Conservation (phyloP, 495 filamentous ascomycete species). For the Lasiosphaeria hispida region DNA sequence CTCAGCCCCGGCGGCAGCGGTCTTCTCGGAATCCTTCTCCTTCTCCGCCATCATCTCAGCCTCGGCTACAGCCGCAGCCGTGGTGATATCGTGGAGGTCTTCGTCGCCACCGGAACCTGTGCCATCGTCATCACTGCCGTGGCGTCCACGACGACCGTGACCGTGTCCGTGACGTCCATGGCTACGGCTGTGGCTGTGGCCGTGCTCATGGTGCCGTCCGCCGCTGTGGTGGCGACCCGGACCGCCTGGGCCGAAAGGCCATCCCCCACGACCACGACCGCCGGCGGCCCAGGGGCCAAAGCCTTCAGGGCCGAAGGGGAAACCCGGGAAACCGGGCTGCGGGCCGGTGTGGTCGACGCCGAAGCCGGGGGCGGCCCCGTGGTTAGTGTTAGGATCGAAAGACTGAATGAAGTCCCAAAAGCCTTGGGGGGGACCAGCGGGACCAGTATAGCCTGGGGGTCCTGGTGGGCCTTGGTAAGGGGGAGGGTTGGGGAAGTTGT, state of each 20-base stretch:
- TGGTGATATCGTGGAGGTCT: slow-evolving; percentile 20
- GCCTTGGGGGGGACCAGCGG: slow-evolving; percentile 2
- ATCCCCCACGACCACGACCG: slow-evolving; percentile 8
- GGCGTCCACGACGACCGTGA: slow-evolving; percentile 1
- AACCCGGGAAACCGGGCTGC: slow-evolving; percentile 20
- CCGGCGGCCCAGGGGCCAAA: slow-evolving; percentile 27
- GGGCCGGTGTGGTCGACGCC: slow-evolving; percentile 33
- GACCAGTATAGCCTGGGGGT: not conserved
- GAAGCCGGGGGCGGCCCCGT: slow-evolving; percentile 19
- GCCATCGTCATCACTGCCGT: slow-evolving; percentile 9
- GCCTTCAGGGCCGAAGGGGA: slow-evolving; percentile 23
- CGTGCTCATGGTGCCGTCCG: slow-evolving; percentile 10
- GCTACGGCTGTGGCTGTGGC: slow-evolving; percentile 14
- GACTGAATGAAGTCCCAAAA: slow-evolving; percentile 34
- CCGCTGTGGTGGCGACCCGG: slow-evolving; percentile 12
- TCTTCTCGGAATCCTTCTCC: slow-evolving; percentile 13
- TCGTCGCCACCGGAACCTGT: slow-evolving; percentile 14
- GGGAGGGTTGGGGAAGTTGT: not conserved
- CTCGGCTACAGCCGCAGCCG: slow-evolving; percentile 18
- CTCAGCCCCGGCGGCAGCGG: not conserved
- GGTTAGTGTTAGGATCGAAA: slow-evolving; percentile 14
- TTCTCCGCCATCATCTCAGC: slow-evolving; percentile 7
- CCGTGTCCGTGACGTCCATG: slow-evolving; percentile 6
- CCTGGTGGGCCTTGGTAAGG: not conserved
- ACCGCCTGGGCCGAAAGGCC: slow-evolving; percentile 6